These are phyloP conservation scores for Kwoniella europaea DNA, from an alignment of 768 basidiomycete genomes.

Conservation along the genomic window DNA sequence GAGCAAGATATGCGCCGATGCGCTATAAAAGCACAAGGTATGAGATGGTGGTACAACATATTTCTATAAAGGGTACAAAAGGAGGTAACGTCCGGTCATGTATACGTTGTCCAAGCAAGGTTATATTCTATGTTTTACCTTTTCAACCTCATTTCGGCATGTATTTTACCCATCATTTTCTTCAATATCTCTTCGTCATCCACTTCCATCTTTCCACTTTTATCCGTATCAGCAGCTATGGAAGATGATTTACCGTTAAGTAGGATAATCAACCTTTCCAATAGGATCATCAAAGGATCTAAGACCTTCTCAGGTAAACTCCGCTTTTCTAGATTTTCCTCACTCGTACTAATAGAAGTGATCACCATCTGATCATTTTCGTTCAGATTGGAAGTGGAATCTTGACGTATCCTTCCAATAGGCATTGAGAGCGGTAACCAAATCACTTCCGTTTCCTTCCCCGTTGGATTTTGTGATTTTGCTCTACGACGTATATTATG, in stretches of 20 bases:
- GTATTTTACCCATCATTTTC: not conserved
- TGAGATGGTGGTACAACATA: too few relatives aligned
- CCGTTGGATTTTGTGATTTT: not conserved
- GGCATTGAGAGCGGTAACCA: slow-evolving; percentile 14
- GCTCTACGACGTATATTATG: not conserved
- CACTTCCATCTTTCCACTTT: not conserved
- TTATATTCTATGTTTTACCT: too few relatives aligned
- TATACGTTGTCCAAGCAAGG: too few relatives aligned
- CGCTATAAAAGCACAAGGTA: too few relatives aligned
- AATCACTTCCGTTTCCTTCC: not conserved
- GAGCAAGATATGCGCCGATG: too few relatives aligned
- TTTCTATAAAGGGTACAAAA: too few relatives aligned
- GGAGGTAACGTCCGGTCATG: too few relatives aligned
- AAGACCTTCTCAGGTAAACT: slow-evolving; percentile 2
- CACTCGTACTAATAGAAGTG: too few relatives aligned
- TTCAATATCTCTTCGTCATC: slow-evolving; percentile 4
- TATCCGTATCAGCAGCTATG: too few relatives aligned
- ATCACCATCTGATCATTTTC: too few relatives aligned
- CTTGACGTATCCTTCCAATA: slow-evolving; percentile 3
- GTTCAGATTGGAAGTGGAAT: not conserved
- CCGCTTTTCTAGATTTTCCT: not conserved
- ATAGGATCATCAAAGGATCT: not conserved
- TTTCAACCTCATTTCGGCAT: not conserved
- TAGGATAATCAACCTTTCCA: not conserved
- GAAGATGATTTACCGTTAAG: not conserved